Conservation (phyloP, 257 asterid genomes). For the Leptodermis oblonga region DNA sequence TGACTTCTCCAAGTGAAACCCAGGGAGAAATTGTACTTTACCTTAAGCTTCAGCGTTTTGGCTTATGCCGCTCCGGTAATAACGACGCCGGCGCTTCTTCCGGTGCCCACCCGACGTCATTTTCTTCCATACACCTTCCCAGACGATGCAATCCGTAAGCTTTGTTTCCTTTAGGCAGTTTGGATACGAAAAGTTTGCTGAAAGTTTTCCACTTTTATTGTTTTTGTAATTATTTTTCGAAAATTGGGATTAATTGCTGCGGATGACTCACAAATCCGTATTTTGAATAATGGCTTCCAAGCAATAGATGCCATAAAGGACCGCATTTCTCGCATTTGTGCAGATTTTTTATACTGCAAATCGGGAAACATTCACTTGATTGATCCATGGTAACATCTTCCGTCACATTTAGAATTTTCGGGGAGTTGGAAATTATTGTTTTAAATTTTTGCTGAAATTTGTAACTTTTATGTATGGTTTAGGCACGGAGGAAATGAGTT, state of each 20-base stretch:
- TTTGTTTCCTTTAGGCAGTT: not conserved
- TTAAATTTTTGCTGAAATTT: not conserved
- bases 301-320: slow-evolving; percentile 53
- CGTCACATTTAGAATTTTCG: not conserved
- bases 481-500: slow-evolving; percentile 17
- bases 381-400: slow-evolving; percentile 36
- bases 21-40: too few relatives aligned
- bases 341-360: slow-evolving; percentile 34
- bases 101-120: slow-evolving; percentile 9
- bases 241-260: slow-evolving; percentile 33
- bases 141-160: slow-evolving; percentile 17
- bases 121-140: not conserved
- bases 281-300: slow-evolving; percentile 53
- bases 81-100: not conserved
- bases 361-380: slow-evolving; percentile 23
- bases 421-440: not conserved
- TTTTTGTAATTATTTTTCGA: not conserved
- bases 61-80: not conserved
- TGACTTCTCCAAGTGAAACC: too few relatives aligned
- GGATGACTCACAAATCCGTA: slow-evolving; percentile 54
- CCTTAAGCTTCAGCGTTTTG: too few relatives aligned
- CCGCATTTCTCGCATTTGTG: slow-evolving; percentile 33
- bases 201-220: too few relatives aligned
- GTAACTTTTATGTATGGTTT: slow-evolving; percentile 12
- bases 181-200: too few relatives aligned